Base-by-base conservation (phyloP, 441 rosid species). In the Viola pubescens region DNA sequence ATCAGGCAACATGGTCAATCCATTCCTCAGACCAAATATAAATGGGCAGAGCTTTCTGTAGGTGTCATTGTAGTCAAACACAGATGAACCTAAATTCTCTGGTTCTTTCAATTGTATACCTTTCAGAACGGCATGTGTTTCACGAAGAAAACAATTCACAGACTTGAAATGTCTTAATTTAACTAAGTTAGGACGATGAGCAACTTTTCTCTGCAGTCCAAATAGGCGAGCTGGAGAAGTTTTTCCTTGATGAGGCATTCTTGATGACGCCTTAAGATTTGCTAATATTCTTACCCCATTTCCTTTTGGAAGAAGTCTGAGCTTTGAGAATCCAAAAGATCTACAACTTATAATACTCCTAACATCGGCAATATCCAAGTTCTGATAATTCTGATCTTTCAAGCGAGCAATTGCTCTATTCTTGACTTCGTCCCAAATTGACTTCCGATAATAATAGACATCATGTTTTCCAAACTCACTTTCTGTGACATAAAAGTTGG, bases 401-500 rank as follows among this genome's bases (percentile, higher is more conserved):
- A 81, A 58, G 77, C 71, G 42, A 68, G 58, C 51, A 58, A 81
- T 65, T 43, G 77, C 81, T 64, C 60, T 58, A 49, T 68, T 68
- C 39, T 65, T 67, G 81, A 87, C 61, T 62, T 65, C 76, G 68
- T 79, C 70, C 96, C 98, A 92, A 53, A 72, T 71, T 56, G 82
- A 72, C 70, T 84, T 94, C 54, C 80, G 76, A 69, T 89, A 89
- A 67, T 86, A 94, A 67, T 66, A 81, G 4, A 79, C 54, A 38
- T 82, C 84, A 14, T 75, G 79, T 72, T 81, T 82, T 39, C 94
- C 88, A 77, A 73, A 77, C 75, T 88, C 85, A 64, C 71, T 86
- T 84, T 89, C 97, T 43, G 96, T 88, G 55, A 76, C 82, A 66
- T 89, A 88, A 77, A 94, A 94, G 70, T 89, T 81, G 59, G 85